Evolutionary conservation across 78 protist genomes (phyloP).

Genomic region (Speleostelium caveatum): DNA sequence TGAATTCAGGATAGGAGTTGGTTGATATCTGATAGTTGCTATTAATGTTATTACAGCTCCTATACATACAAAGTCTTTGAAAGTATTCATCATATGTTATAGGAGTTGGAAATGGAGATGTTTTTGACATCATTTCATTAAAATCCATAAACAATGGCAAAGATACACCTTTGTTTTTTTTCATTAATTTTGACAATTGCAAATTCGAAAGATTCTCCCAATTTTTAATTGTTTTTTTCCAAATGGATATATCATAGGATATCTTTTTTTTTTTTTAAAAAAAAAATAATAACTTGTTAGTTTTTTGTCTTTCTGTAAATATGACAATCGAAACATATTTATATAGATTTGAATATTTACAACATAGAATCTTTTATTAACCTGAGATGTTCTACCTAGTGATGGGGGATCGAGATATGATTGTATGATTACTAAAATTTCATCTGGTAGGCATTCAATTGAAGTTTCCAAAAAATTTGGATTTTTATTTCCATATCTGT

Average conservation of each 20-base stretch:
- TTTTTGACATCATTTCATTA: neutral
- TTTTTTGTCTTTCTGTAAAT: too few species aligned
- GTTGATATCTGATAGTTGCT: neutral
- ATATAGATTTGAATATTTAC: too few species aligned
- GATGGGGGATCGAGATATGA: slow-evolving; percentile 6
- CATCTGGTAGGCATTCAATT: slow-evolving; percentile 1
- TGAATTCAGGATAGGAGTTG: neutral
- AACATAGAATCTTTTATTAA: neutral
- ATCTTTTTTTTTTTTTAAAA: too few species aligned
- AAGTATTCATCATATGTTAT: neutral
- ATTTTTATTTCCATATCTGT: too few species aligned
- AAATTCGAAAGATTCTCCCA: neutral
- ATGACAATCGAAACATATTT: too few species aligned
- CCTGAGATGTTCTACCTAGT: slow-evolving; percentile 1
- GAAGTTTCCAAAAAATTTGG: too few species aligned
- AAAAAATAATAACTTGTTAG: too few species aligned
- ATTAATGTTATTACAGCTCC: neutral
- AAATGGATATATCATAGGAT: neutral
- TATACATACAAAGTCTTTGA: neutral
- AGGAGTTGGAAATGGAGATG: neutral
- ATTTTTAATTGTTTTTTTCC: neutral
- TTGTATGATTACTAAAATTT: neutral
- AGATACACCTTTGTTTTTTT: neutral
- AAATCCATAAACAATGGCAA: neutral
- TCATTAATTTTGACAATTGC: neutral